Conservation (phyloP, 2,329 filamentous ascomycete genomes). For the Colletotrichum abscissum region DNA sequence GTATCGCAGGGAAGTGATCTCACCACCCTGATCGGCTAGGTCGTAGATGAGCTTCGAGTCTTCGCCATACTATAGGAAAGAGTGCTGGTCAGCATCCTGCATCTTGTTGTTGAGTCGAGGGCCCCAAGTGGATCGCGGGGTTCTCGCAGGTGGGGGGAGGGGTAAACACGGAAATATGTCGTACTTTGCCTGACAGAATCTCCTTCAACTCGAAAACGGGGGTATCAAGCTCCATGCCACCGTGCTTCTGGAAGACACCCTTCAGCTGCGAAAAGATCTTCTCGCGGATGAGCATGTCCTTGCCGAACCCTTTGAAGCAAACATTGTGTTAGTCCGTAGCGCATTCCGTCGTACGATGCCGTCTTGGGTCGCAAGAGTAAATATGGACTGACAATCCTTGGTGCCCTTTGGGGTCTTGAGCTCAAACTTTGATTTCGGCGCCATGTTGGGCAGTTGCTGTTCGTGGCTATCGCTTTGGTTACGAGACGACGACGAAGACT, state of each 20-base stretch:
- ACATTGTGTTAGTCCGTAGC: slow-evolving; percentile 19
- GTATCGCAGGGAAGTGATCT: slow-evolving; percentile 81
- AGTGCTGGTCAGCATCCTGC: background rate
- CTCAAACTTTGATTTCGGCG: slow-evolving; percentile 67
- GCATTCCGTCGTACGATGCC: slow-evolving; percentile 7
- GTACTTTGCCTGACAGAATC: slow-evolving; percentile 80
- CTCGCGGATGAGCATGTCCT: slow-evolving; percentile 83
- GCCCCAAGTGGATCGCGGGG: slow-evolving; percentile 27
- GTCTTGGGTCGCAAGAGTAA: slow-evolving; percentile 18
- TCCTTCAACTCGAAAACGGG: slow-evolving; percentile 88
- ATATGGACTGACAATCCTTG: slow-evolving; percentile 73
- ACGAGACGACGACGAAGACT: background rate
- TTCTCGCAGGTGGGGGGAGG: slow-evolving; percentile 16
- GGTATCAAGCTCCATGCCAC: slow-evolving; percentile 83
- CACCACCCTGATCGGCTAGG: slow-evolving; percentile 86
- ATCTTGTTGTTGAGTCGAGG: background rate
- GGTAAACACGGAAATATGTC: slow-evolving; percentile 1
- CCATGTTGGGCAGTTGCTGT: slow-evolving; percentile 43
- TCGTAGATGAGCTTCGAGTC: slow-evolving; percentile 77
- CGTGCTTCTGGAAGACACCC: slow-evolving; percentile 85
- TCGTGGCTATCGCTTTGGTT: slow-evolving; percentile 5
- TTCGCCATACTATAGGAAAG: slow-evolving; percentile 65
- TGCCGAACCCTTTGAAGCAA: slow-evolving; percentile 68
- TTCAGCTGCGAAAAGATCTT: slow-evolving; percentile 82
- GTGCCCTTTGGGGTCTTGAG: slow-evolving; percentile 94